These are phyloP conservation scores for Fusarium tjaetaba DNA, from an alignment of 2,329 filamentous ascomycete species.

Conservation along the genomic window DNA sequence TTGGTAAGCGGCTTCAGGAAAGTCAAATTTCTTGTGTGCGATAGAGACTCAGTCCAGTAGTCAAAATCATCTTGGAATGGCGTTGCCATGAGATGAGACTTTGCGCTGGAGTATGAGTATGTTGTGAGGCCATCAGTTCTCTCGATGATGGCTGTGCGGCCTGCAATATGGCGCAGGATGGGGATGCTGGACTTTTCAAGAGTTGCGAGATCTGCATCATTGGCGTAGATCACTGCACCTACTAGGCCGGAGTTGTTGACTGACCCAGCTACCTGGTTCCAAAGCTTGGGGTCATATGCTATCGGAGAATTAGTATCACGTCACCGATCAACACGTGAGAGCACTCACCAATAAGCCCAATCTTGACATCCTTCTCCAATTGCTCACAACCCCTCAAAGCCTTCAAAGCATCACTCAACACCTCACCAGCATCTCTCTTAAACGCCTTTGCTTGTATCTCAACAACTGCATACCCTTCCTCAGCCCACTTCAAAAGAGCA, in stretches of 20 bases:
- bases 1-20: constrained; percentile 71
- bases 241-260: neutral
- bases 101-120: constrained; percentile 54
- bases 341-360: constrained; percentile 51
- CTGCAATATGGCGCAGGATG: constrained; percentile 31
- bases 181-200: constrained; percentile 13
- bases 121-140: neutral
- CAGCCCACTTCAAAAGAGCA: constrained; percentile 73
- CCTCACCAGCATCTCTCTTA: constrained; percentile 7
- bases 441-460: constrained; percentile 53
- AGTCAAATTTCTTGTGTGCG: constrained; percentile 72
- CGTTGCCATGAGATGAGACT: constrained; percentile 54
- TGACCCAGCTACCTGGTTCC: constrained; percentile 24
- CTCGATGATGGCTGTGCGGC: neutral
- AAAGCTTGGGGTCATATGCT: constrained; percentile 35
- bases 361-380: constrained; percentile 50
- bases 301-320: neutral
- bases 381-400: constrained; percentile 35
- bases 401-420: constrained; percentile 33
- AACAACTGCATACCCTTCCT: constrained; percentile 73
- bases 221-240: constrained; percentile 35
- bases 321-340: too few species aligned
- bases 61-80: constrained; percentile 61
- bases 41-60: constrained; percentile 65
- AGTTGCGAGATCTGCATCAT: neutral